Conservation (phyloP, 2,329 filamentous ascomycete species). For the Penicillium sp. region DNA sequence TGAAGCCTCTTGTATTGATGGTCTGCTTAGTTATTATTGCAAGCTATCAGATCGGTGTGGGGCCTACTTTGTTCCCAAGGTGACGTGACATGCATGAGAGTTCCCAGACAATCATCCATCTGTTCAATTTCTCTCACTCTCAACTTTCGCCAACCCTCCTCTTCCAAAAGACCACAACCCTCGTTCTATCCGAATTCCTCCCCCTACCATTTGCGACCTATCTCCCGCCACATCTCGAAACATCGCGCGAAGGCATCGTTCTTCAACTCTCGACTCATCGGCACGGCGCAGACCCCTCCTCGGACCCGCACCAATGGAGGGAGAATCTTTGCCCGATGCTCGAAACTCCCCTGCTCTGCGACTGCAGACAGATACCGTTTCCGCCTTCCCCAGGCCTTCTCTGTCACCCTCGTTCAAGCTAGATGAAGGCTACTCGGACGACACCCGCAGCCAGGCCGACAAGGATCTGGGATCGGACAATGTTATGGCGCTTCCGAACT, state of each 20-base stretch:
- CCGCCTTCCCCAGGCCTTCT: conserved; percentile 30
- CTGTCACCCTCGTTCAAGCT: conserved; percentile 53
- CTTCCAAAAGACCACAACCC: background rate
- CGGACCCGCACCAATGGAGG: conserved; percentile 30
- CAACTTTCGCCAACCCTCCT: background rate
- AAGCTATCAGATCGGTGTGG: conserved; percentile 22
- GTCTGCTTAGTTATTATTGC: background rate
- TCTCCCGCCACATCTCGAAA: background rate
- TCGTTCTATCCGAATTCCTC: background rate
- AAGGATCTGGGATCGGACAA: conserved; percentile 39
- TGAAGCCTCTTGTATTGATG: background rate
- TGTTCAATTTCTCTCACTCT: conserved; percentile 4
- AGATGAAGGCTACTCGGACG: conserved; percentile 86
- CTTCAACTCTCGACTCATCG: conserved; percentile 2
- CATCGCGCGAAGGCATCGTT: conserved; percentile 3
- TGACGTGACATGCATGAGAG: conserved; percentile 23
- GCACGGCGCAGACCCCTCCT: conserved; percentile 3
- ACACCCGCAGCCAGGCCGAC: conserved; percentile 52
- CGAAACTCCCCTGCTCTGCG: conserved; percentile 24
- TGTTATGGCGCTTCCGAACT: conserved; percentile 50
- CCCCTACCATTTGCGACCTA: background rate
- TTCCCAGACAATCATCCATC: conserved; percentile 7
- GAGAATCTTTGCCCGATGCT: conserved; percentile 23
- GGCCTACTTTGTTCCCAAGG: conserved; percentile 14
- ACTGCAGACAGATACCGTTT: conserved; percentile 26